Base-by-base conservation (phyloP, 164 flowering plant genomes). In the Akebia trifoliata region DNA sequence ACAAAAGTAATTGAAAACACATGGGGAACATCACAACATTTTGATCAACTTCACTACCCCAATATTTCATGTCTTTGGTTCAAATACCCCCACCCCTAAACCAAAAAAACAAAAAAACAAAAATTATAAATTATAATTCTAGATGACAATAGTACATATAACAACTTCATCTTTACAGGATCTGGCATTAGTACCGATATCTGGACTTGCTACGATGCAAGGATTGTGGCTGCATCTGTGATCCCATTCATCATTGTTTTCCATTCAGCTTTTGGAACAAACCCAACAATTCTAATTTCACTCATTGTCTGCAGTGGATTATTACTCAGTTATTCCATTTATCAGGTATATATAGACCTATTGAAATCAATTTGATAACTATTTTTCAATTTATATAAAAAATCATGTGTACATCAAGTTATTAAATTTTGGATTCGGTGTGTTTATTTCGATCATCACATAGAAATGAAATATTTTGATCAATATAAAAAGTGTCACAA, bases 191-290 rank as follows among this genome's bases (percentile, higher is more conserved):
- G 81, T 65, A 81, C 85, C 55, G 97, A 87, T 75, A 65, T 72
- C 6, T 81, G 85, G 84, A 87, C 97, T 43, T 72, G 86, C 66
- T 78, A 84, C 76, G 81, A 89, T 60, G 95, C 92, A 45, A 80
- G 75, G 57, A 87, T 90, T 53, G 86, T 93, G 99, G 81, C 70
- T 61, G 36, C 84, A 49, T 93, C 99, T 54, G 75, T 93, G 24
- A 51, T 93, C 37, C 97, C 99, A 14, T 93, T 93, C 70, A 35
- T 93, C 30, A 71, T 93, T 26, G 95, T 61, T 72, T 47, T 81
- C 95, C 22, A 88, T 51, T 72, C 79, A 59, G 62, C 69, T 46
- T 80, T 87, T 21, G 86, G 82, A 60, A 79, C 79, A 50, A 81
- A 61, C 57, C 56, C 79, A 35, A 76, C 82, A 18, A 74, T 87